These are phyloP conservation scores for Zygosaccharomyces pseudobailii DNA, from an alignment of 1,139 yeast genomes.

Conservation along the genomic window DNA sequence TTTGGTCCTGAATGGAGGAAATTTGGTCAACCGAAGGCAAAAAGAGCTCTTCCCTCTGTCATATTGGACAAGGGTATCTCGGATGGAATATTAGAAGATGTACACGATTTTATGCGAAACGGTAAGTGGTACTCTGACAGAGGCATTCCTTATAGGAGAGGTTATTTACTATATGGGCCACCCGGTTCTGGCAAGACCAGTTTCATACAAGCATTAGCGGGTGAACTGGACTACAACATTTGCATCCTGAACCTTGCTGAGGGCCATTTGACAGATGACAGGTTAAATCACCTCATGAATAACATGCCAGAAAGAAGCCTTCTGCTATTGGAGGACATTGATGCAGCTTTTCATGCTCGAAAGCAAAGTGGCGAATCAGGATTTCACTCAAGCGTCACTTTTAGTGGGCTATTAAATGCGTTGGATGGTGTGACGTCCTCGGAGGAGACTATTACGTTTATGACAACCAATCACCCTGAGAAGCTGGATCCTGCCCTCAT, in stretches of 20 bases:
- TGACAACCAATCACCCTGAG: constrained; percentile 98
- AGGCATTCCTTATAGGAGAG: constrained; percentile 96
- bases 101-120: constrained; percentile 68
- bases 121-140: constrained; percentile 93
- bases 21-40: constrained; percentile 91
- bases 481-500: constrained; percentile 73
- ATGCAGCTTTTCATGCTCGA: constrained; percentile 88
- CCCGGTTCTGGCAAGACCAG: constrained; percentile 98
- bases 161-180: constrained; percentile 91
- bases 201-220: constrained; percentile 93
- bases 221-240: constrained; percentile 90
- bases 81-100: constrained; percentile 62
- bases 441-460: constrained; percentile 91
- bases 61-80: constrained; percentile 73
- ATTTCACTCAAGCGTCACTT: constrained; percentile 80
- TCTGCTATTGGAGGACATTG: constrained; percentile 83
- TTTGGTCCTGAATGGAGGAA: constrained; percentile 99
- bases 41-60: constrained; percentile 80
- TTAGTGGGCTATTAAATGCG: constrained; percentile 89
- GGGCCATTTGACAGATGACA: constrained; percentile 85
- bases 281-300: constrained; percentile 91
- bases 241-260: constrained; percentile 90
- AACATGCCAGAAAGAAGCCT: constrained; percentile 90
- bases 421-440: constrained; percentile 98
- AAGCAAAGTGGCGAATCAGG: constrained; percentile 74